phyloP scores from a whole-genome alignment of 2,329 filamentous ascomycete species.

The Talaromyces sp. region DNA sequence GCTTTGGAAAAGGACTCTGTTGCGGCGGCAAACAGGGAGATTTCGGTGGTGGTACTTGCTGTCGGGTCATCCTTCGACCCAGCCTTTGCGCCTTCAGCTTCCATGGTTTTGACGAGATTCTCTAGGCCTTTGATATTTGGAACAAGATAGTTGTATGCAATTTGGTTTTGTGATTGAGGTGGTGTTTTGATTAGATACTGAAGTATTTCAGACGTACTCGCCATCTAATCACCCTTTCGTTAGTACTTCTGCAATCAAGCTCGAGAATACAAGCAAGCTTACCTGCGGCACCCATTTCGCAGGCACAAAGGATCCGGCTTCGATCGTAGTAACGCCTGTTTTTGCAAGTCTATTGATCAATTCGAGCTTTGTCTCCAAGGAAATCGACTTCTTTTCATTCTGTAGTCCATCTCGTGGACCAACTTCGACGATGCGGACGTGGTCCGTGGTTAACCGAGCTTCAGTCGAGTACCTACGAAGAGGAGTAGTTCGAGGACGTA shows the following conservation, averaged over 20 bases:
- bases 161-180: constrained; percentile 46
- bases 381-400: constrained; percentile 48
- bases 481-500: neutral
- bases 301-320: constrained; percentile 50
- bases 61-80: constrained; percentile 26
- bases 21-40: constrained; percentile 61
- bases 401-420: constrained; percentile 51
- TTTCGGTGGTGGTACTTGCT: constrained; percentile 43
- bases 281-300: constrained; percentile 53
- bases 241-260: neutral
- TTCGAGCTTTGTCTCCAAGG: constrained; percentile 46
- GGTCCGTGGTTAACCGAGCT: constrained; percentile 41
- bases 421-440: constrained; percentile 51
- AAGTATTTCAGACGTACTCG: constrained; percentile 58
- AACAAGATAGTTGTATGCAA: constrained; percentile 62
- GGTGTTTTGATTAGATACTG: constrained; percentile 49
- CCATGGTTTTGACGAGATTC: constrained; percentile 52
- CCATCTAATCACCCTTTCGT: constrained; percentile 48
- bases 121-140: constrained; percentile 60
- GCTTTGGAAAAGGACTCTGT: constrained; percentile 61
- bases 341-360: constrained; percentile 44
- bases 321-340: constrained; percentile 48
- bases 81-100: constrained; percentile 34
- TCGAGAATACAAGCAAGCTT: constrained; percentile 9
- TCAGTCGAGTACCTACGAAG: constrained; percentile 35